phyloP scores from a whole-genome alignment of 2,329 filamentous ascomycete genomes.

The Akanthomyces muscarius region DNA sequence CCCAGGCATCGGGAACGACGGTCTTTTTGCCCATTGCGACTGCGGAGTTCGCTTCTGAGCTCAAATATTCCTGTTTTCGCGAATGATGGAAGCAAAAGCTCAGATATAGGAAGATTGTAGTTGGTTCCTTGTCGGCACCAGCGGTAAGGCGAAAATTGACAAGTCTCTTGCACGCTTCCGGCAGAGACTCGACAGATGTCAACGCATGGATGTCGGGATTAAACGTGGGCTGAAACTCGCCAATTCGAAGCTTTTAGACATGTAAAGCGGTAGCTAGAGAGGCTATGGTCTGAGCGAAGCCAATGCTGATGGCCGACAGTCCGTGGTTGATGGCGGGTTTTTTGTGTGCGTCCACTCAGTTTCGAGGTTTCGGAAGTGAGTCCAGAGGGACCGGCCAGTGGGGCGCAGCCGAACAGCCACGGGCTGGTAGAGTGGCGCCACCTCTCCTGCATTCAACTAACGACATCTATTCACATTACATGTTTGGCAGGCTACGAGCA shows the following conservation, averaged over 20 bases:
- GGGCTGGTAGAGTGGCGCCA: background rate
- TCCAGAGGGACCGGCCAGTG: background rate
- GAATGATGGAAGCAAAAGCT: background rate
- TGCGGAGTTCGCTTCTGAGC: background rate
- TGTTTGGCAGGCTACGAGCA: background rate
- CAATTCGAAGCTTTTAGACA: background rate
- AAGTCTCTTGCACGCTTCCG: conserved; percentile 14
- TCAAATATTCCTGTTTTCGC: background rate
- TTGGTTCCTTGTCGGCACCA: background rate
- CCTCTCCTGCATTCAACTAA: background rate
- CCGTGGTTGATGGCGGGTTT: conserved; percentile 5
- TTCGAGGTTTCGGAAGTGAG: background rate
- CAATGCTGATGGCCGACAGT: background rate
- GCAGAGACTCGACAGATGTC: conserved; percentile 14
- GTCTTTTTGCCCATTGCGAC: conserved; percentile 25
- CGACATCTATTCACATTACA: background rate
- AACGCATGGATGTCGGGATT: conserved; percentile 11
- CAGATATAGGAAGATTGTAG: background rate
- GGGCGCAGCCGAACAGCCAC: background rate
- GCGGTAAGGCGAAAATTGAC: background rate
- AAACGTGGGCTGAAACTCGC: background rate
- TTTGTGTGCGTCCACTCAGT: background rate
- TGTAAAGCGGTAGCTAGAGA: background rate
- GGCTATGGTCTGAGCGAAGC: background rate
- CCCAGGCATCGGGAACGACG: conserved; percentile 74